Base-by-base conservation (phyloP, 1,284 basidiomycete species). In the Mrakiaceae sp. region DNA sequence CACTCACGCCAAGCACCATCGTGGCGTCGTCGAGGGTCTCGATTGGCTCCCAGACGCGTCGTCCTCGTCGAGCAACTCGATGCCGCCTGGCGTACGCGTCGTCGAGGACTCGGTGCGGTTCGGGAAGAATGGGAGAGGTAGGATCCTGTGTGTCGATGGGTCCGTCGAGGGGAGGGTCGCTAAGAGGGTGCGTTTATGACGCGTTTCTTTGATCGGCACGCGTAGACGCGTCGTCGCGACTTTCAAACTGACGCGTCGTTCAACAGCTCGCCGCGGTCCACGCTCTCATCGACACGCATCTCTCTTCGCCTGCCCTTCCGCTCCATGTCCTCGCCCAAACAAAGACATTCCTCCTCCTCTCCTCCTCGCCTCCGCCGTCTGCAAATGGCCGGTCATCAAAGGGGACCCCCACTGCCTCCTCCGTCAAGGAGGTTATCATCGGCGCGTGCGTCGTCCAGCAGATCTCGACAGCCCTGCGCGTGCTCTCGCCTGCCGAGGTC, bases 381-480 rank as follows among this genome's bases (percentile, higher is more conserved):
- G 44, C 42, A 4, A 44, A 39, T 14, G 40, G 5, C 48, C 27
- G 40, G 8, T 3, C n/a, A 1, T 12, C 12, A 47, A 3, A 44
- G 3, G 39, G 27, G 40, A 40, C 46, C 48, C 16, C 12, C 40
- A 11, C 11, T 2, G 4, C 61, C 4, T 4, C 46, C 27, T 11
- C n/a, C 51, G 10, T 48, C 9, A 66, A 63, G 46, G 60, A 66
- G 40, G 12, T 8, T 27, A 43, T 66, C 10, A 43, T 66, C n/a
- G 65, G 65, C 42, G 62, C 62, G 0, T 63, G 57, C 52, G 62
- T 66, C 58, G 52, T 63, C 16, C 65, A 66, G 54, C 65, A 62
- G 27, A 66, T 66, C 47, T 43, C 46, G 39, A 43, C 40, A 5
- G 64, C 50, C 6, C 16, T 62, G 0, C 49, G 64, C 12, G 56